A percentile compares a stretch with the other conserved stretches of the same genome.
phyloP scores from a whole-genome alignment of 331 rosid genomes.

The Quercus tomentella region DNA sequence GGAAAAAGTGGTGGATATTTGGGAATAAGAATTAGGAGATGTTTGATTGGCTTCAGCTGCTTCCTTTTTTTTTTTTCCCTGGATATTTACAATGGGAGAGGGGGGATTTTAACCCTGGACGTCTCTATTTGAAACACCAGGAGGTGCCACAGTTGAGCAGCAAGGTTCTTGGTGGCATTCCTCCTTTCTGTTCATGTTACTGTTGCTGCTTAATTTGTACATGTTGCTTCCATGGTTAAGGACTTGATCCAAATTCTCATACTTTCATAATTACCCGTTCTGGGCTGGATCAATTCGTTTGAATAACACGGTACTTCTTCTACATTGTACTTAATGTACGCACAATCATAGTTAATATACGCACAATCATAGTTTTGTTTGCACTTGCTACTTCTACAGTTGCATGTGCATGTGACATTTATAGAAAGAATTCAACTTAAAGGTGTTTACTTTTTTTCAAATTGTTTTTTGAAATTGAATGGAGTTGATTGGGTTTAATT shows the following conservation, averaged over 20 bases:
- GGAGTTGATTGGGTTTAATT: too few relatives aligned
- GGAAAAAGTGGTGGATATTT: slow-evolving; percentile 77
- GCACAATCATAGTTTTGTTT: background rate
- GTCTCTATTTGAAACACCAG: too few relatives aligned
- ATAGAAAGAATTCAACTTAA: background rate
- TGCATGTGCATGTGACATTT: slow-evolving; percentile 14
- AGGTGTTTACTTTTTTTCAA: too few relatives aligned
- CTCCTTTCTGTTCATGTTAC: slow-evolving; percentile 1
- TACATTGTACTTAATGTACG: background rate
- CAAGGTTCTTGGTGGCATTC: background rate
- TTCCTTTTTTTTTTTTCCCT: too few relatives aligned
- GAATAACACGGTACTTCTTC: background rate
- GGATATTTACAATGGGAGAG: too few relatives aligned
- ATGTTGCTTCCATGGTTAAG: slow-evolving; percentile 17
- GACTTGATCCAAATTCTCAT: slow-evolving; percentile 4
- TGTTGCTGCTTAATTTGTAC: background rate
- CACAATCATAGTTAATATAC: background rate
- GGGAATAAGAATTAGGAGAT: slow-evolving; percentile 52
- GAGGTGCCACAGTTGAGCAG: too few relatives aligned
- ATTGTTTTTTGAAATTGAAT: too few relatives aligned
- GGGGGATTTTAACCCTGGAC: too few relatives aligned
- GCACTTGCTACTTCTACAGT: background rate
- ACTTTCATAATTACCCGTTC: background rate
- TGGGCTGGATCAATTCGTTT: slow-evolving; percentile 6
- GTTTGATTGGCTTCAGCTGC: background rate